phyloP scores from a whole-genome alignment of 1,139 yeast genomes.

The Petasospora rhodanensis region DNA sequence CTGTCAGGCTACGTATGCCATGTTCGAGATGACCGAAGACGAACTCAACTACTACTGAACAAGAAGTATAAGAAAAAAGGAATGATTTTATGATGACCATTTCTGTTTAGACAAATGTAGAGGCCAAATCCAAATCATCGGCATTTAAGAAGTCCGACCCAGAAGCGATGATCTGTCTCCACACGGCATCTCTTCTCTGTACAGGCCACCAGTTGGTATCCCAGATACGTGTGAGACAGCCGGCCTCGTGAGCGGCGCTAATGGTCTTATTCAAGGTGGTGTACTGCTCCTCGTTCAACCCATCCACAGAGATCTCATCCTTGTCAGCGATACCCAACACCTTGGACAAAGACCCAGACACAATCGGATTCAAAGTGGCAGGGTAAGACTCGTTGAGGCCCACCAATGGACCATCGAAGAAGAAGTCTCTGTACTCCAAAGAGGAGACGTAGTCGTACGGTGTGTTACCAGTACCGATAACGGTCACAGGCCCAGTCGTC shows the following conservation, averaged over 20 bases:
- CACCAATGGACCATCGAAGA: constrained; percentile 23
- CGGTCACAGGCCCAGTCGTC: constrained; percentile 39
- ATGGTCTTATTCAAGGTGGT: constrained; percentile 28
- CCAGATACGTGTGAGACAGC: constrained; percentile 46
- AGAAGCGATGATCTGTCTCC: constrained; percentile 35
- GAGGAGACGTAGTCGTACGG: constrained; percentile 29
- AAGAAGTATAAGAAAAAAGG: not conserved
- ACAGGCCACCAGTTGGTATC: constrained; percentile 50
- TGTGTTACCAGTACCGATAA: constrained; percentile 44
- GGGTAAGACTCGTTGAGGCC: constrained; percentile 17
- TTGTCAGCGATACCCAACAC: constrained; percentile 13
- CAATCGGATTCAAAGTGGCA: constrained; percentile 22
- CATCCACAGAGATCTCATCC: constrained; percentile 13
- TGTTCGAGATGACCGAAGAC: constrained; percentile 46
- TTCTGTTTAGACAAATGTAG: constrained; percentile 5
- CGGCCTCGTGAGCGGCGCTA: constrained; percentile 33
- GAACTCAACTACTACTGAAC: constrained; percentile 9
- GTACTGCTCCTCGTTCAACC: constrained; percentile 28
- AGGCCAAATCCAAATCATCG: constrained; percentile 36
- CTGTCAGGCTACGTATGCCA: constrained; percentile 72
- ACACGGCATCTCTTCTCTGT: constrained; percentile 33
- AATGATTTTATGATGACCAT: no score
- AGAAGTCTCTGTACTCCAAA: constrained; percentile 21
- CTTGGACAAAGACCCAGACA: constrained; percentile 17
- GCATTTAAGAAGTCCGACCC: constrained; percentile 44